Percentiles rank a stretch among this genome's conserved stretches.
phyloP scores from a whole-genome alignment of 2,329 filamentous ascomycete species.

The Hypoxylon rubiginosum region DNA sequence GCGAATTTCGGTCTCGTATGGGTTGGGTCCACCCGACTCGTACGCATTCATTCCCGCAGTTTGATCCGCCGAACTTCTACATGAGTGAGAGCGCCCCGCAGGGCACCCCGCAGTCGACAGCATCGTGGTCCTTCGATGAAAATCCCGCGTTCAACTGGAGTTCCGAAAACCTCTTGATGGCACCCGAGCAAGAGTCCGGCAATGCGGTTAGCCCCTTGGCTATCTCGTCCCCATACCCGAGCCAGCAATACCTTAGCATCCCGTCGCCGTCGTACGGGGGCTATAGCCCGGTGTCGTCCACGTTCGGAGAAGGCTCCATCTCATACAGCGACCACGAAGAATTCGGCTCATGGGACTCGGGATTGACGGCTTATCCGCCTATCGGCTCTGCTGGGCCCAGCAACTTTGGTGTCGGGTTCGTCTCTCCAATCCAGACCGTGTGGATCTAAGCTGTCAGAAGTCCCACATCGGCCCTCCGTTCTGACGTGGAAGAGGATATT shows the following conservation, averaged over 20 bases:
- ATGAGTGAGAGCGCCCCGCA: conserved; percentile 58
- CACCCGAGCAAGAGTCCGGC: conserved; percentile 61
- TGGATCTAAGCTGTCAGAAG: conserved; percentile 66
- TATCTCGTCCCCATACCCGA: conserved; percentile 68
- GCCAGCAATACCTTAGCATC: conserved; percentile 71
- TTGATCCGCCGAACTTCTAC: conserved; percentile 68
- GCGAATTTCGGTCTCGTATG: conserved; percentile 77
- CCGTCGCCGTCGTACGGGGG: conserved; percentile 72
- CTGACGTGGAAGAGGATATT: conserved; percentile 56
- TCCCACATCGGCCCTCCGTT: conserved; percentile 57
- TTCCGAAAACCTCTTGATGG: conserved; percentile 71
- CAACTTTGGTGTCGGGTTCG: conserved; percentile 70
- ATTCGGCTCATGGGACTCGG: conserved; percentile 63
- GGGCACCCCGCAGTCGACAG: conserved; percentile 57
- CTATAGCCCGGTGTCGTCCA: conserved; percentile 74
- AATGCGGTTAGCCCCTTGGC: conserved; percentile 67
- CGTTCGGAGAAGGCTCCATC: conserved; percentile 71
- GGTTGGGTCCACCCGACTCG: conserved; percentile 73
- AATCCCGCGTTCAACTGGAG: conserved; percentile 74
- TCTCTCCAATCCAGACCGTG: conserved; percentile 73
- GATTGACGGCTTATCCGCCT: conserved; percentile 62
- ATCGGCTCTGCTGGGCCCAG: conserved; percentile 57
- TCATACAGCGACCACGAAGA: conserved; percentile 74
- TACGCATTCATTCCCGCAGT: conserved; percentile 72
- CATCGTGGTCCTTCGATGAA: conserved; percentile 65